A percentile compares a stretch with the other conserved stretches of the same genome.
Conservation (phyloP, 208 protist species). For the Ichthyophonus hoferi region DNA sequence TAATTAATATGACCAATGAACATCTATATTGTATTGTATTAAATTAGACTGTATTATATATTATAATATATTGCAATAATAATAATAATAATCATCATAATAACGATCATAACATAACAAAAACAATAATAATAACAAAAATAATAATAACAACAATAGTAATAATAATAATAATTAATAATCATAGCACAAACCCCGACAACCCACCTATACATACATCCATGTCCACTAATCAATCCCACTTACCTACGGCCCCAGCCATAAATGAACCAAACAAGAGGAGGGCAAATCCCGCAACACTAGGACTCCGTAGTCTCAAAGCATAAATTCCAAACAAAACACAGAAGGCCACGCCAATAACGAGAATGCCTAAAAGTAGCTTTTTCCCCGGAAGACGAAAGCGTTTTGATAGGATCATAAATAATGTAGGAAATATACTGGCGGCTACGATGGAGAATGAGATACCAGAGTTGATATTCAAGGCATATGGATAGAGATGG, state of each 20-base stretch:
- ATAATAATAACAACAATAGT: no score
- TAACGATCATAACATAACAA: no score
- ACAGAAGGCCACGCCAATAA: background rate
- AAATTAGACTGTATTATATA: no score
- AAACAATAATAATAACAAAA: no score
- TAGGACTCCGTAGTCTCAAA: background rate
- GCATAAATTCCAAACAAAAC: background rate
- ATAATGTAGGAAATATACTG: background rate
- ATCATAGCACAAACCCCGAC: no score
- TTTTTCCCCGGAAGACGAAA: background rate
- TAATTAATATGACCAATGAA: no score
- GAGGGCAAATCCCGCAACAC: background rate
- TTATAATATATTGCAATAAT: no score
- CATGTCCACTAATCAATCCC: no score
- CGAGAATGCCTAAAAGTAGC: background rate
- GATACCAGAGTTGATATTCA: background rate
- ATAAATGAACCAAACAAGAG: background rate
- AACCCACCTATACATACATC: no score
- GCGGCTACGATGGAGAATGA: background rate
- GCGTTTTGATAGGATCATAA: background rate
- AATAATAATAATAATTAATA: no score
- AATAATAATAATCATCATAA: no score
- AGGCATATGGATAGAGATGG: background rate
- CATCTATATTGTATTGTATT: no score
- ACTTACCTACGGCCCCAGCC: background rate